A percentile compares a stretch with the other conserved stretches of the same genome.
These are phyloP conservation scores for Aspergillus fijiensis DNA, from an alignment of 2,329 filamentous ascomycete genomes.

Conservation along the genomic window DNA sequence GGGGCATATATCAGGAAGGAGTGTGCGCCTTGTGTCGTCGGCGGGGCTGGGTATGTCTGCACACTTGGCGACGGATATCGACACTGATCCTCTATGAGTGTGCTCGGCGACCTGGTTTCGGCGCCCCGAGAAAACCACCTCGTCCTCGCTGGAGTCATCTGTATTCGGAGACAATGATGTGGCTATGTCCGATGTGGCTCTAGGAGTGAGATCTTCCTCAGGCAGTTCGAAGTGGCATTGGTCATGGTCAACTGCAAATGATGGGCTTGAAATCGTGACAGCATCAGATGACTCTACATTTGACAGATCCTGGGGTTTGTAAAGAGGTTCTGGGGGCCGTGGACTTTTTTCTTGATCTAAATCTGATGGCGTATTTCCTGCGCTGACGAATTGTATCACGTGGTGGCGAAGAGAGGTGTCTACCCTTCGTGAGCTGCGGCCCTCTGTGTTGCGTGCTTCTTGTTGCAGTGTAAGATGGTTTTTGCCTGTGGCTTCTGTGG, in stretches of 20 bases:
- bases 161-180: conserved; percentile 29
- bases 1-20: background rate
- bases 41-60: background rate
- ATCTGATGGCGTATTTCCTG: conserved; percentile 46
- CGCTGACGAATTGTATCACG: conserved; percentile 61
- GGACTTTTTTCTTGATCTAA: conserved; percentile 28
- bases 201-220: conserved; percentile 28
- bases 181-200: conserved; percentile 31
- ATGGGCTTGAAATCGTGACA: background rate
- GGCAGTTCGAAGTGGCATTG: background rate
- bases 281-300: background rate
- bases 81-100: background rate
- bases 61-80: too few species aligned
- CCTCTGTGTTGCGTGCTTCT: conserved; percentile 59
- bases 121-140: conserved; percentile 42
- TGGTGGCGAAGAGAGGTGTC: conserved; percentile 56
- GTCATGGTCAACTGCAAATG: too few species aligned
- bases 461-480: conserved; percentile 51
- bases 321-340: conserved; percentile 12
- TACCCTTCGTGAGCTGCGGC: conserved; percentile 49
- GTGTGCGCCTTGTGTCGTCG: background rate
- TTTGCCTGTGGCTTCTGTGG: conserved; percentile 19
- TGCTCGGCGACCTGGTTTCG: conserved; percentile 12
- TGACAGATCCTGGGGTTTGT: conserved; percentile 14
- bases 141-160: conserved; percentile 68